Base-by-base conservation (phyloP, 2,329 filamentous ascomycete species). In the Stemphylium lycopersici region DNA sequence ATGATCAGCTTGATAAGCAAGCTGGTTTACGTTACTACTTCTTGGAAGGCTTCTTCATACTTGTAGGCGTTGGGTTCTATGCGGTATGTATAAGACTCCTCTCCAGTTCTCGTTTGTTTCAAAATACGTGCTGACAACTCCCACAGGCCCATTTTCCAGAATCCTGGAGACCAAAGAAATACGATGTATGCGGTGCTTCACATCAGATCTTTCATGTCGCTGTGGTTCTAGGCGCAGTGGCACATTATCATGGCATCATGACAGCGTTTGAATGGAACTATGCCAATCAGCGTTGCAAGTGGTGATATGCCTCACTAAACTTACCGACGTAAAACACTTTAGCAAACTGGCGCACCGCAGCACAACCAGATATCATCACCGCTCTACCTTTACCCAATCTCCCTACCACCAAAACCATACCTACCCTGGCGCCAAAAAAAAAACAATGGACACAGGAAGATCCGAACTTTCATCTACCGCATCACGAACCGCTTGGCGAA, bases 151-250 rank as follows among this genome's bases (percentile, higher is more conserved):
- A 52, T 31, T 55, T 93, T 77, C 93, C 93, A 0, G 93, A 98
- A 77, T 82, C 90, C 54, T 84, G 83, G 65, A 83, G 79, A 41
- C 93, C 93, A 0, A 90, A 91, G 1, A 80, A 75, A 10, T 96
- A 93, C 69, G 95, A 98, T 75, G 89, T 96, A 44, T 90, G 90
- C 83, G 93, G 93, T 71, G 46, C 51, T 11, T 96, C 91, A 15
- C 93, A 98, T 75, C 93, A 98, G 77, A 89, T 98, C 60, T 98
- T 98, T 74, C 93, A 98, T 77, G 79, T 96, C 34, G 83, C 93
- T 59, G 92, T 98, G 22, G 80, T 98, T 12, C 76, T 91, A 54
- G 93, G 93, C 0, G 93, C 90, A 3, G 6, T 54, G 1, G 51
- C 34, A 2, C 51, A 54, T 4, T 54, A 38, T 8, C 34, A 54